Conservation (phyloP, 2,329 filamentous ascomycete genomes). For the Nemania bipapillata region DNA sequence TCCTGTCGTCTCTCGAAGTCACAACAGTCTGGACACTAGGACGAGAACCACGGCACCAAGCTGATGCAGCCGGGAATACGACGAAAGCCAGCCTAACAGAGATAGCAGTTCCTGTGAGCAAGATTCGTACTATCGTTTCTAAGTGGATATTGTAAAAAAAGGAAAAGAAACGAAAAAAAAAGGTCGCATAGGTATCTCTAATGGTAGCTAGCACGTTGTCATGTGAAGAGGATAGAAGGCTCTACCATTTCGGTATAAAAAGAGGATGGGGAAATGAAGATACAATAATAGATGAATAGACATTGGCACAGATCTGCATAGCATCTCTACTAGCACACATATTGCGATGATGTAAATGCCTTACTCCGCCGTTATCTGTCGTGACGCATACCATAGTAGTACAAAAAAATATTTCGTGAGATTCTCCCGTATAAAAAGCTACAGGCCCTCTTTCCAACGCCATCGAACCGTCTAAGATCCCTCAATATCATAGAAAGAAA, state of each 20-base stretch:
- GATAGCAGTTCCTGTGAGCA: constrained; percentile 56
- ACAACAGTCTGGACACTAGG: constrained; percentile 68
- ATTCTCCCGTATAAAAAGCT: constrained; percentile 1
- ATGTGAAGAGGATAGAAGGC: background rate
- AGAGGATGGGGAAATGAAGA: background rate
- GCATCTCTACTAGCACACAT: background rate
- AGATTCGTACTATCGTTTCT: constrained; percentile 43
- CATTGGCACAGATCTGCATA: background rate
- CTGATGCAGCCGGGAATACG: constrained; percentile 43
- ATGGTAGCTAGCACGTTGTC: background rate
- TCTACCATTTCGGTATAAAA: background rate
- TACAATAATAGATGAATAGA: constrained; percentile 18
- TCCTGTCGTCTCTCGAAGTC: constrained; percentile 74
- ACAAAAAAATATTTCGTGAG: constrained; percentile 16
- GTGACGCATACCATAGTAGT: constrained; percentile 14
- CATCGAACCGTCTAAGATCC: constrained; percentile 23
- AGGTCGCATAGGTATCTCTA: background rate
- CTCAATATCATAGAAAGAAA: background rate
- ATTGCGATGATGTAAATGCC: constrained; percentile 2
- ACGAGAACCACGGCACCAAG: constrained; percentile 50
- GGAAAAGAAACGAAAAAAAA: background rate
- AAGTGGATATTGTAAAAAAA: constrained; percentile 41
- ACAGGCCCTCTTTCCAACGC: constrained; percentile 29
- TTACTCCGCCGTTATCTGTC: constrained; percentile 3
- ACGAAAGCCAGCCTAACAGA: constrained; percentile 56